A percentile compares a stretch with the other conserved stretches of the same genome.
These are phyloP conservation scores for Talaromyces ruber DNA, from an alignment of 495 filamentous ascomycete genomes.

Conservation along the genomic window DNA sequence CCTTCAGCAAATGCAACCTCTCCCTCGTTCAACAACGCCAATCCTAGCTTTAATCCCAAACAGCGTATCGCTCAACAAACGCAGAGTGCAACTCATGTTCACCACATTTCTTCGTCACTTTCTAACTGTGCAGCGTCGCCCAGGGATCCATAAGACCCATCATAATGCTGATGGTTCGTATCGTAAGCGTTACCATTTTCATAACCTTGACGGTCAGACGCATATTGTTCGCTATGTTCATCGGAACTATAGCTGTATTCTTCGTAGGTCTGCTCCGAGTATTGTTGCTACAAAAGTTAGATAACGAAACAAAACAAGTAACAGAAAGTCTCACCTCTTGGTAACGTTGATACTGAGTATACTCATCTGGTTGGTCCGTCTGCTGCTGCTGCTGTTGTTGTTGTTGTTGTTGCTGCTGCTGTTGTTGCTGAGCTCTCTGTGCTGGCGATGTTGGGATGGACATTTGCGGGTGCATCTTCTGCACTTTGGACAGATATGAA, in stretches of 20 bases:
- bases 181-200: constrained; percentile 39
- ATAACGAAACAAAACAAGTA: neutral
- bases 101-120: constrained; percentile 51
- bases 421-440: constrained; percentile 51
- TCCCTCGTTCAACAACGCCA: constrained; percentile 5
- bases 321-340: constrained; percentile 46
- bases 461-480: constrained; percentile 94
- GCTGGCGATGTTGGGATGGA: constrained; percentile 55
- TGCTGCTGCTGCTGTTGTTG: constrained; percentile 48
- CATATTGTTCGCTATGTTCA: constrained; percentile 41
- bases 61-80: constrained; percentile 3
- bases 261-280: constrained; percentile 45
- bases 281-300: constrained; percentile 26
- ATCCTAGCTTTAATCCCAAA: neutral
- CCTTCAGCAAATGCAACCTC: constrained; percentile 7
- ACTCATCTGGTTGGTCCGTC: constrained; percentile 59
- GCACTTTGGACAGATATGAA: constrained; percentile 95
- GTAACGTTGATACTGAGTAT: constrained; percentile 53
- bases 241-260: constrained; percentile 51
- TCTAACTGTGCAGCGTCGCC: constrained; percentile 40
- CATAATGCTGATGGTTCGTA: constrained; percentile 36
- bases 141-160: constrained; percentile 36
- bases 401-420: constrained; percentile 57
- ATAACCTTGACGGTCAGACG: constrained; percentile 40
- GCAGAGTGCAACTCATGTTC: constrained; percentile 27